Evolutionary conservation across 73 alveolate species (phyloP).

Genomic region (Paramecium caudatum): DNA sequence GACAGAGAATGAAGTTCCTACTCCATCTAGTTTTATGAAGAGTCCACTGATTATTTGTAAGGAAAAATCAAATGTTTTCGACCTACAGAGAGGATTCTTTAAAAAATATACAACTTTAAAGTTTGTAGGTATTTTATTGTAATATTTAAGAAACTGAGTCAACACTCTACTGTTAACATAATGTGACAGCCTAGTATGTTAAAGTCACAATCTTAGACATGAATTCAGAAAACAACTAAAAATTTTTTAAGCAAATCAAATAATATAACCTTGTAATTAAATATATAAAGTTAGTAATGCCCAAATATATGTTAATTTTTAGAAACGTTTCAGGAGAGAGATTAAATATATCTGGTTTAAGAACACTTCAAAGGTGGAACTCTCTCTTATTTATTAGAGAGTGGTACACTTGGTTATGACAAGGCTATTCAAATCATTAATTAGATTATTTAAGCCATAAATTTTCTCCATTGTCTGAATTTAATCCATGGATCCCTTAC

Average conservation of each 20-base stretch:
- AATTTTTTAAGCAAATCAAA: conserved; percentile 1
- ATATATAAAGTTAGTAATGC: neutral
- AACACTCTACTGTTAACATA: neutral
- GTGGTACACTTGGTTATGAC: neutral
- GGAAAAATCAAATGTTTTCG: neutral
- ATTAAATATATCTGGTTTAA: neutral
- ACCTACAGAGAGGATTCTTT: neutral
- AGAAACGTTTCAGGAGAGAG: neutral
- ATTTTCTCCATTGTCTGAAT: neutral
- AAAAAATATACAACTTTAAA: conserved; percentile 5
- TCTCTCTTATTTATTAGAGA: neutral
- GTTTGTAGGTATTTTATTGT: neutral
- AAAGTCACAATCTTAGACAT: neutral
- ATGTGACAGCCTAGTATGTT: neutral
- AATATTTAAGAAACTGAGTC: neutral
- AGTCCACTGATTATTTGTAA: no score
- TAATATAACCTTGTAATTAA: neutral
- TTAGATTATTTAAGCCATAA: neutral
- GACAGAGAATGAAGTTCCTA: no score
- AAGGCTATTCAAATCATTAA: neutral
- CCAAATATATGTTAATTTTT: neutral
- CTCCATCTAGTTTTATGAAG: no score
- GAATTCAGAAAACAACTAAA: neutral
- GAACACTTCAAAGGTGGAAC: conserved; percentile 6
- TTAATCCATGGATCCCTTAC: neutral